Base-by-base conservation (phyloP, 2,329 filamentous ascomycete genomes). In the Colletotrichum truncatum region DNA sequence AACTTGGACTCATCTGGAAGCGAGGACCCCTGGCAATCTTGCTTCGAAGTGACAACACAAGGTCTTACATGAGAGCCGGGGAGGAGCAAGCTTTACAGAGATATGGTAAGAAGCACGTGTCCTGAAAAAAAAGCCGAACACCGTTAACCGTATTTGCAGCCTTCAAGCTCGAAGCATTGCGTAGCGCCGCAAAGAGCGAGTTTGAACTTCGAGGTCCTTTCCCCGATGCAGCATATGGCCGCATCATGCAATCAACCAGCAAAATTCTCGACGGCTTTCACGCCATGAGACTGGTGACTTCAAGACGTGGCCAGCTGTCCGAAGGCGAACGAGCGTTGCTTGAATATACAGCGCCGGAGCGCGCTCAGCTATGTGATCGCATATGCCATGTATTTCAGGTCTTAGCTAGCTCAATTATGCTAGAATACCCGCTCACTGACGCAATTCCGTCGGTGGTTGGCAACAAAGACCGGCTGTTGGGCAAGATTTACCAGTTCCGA, bases 1-100 rank as follows among this genome's bases (percentile, higher is more conserved):
- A 97, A 64, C 94, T 99, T 89, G 93, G 94, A 14, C 85, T 99
- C 32, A 94, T 98, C 69, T 99, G 96, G 96, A 97, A 95, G 79
- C 89, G 94, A 45, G 95, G 97, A 8, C 96, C 96, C 0, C 82
- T 99, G 23, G 91, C 92, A 4, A 88, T 90, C 6, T 85, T 97
- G 59, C 81, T 89, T 1, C 84, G 89, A 46, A 88, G 84, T 64
- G 81, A 87, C 68, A 81, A 79, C 66, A 81, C 83, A 4, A 79
- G 85, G 34, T 87, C 89, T 6, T 98, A 97, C 76, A 94, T 98
- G 86, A 91, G 91, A 67, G 87, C 94, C n/a, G 88, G 90, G 34
- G 96, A 98, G 77, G 94, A 97, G 75, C 87, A 92, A 4, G 91
- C 94, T 41, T 86, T 99, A 57, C 94, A 97, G 73, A 89, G 92